These are phyloP conservation scores for Talinum fruticosum DNA, from an alignment of 148 eudicot species.

Conservation along the genomic window DNA sequence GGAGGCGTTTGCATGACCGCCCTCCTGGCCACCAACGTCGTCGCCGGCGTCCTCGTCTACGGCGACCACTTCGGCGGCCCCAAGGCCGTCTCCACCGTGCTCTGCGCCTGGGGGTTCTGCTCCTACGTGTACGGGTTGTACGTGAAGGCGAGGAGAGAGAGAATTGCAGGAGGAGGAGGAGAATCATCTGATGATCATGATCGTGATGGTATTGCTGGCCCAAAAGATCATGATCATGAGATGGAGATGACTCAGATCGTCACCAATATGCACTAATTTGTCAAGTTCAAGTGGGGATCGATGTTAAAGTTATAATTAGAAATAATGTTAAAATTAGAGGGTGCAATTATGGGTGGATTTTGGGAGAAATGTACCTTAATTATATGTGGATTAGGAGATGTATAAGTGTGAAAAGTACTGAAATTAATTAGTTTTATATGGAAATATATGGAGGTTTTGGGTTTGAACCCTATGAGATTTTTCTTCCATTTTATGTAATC, in stretches of 20 bases:
- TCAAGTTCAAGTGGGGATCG: background rate
- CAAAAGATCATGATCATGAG: background rate
- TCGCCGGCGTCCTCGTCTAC: constrained; percentile 60
- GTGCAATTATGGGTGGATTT: background rate
- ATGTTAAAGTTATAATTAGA: background rate
- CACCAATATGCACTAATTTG: constrained; percentile 6
- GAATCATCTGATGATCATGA: background rate
- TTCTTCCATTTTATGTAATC: background rate
- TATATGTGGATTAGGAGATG: too few species aligned
- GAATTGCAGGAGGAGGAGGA: background rate
- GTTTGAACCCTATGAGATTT: background rate
- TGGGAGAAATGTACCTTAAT: too few species aligned
- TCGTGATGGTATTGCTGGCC: background rate
- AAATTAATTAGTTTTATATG: background rate
- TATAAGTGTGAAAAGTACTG: too few species aligned
- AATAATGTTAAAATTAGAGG: background rate
- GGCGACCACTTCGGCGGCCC: constrained; percentile 59
- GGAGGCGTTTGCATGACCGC: constrained; percentile 76
- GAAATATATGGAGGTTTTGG: background rate
- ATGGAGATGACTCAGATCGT: constrained; percentile 29
- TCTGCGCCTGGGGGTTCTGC: constrained; percentile 77
- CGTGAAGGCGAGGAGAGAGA: constrained; percentile 32
- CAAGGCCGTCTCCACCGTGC: constrained; percentile 58
- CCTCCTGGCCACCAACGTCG: constrained; percentile 51
- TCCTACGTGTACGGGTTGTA: constrained; percentile 79